Percentiles rank a stretch among this genome's conserved stretches.
Conservation (phyloP, 192 early-diverging fungal genomes). For the Allomyces macrogynus region DNA sequence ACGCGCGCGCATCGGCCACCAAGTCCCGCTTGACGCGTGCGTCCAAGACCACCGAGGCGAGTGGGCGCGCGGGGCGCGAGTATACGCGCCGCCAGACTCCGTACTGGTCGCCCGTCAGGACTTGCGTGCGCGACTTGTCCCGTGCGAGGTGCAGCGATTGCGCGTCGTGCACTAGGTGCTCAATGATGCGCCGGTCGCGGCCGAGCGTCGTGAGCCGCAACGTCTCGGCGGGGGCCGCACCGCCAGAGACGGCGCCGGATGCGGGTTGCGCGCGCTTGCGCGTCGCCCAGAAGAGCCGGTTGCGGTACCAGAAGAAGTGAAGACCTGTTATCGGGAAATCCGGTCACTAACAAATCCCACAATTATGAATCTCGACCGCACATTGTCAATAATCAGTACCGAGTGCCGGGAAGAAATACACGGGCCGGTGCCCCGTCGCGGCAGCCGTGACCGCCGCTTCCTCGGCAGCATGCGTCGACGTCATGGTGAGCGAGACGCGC, state of each 20-base stretch:
- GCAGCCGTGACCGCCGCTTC: conserved; percentile 4
- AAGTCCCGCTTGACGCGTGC: background rate
- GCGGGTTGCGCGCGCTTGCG: background rate
- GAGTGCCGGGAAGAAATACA: conserved; percentile 15
- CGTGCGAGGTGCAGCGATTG: conserved; percentile 9
- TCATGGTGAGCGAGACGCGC: conserved; percentile 5
- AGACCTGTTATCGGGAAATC: conserved; percentile 5
- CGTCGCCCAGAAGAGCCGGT: conserved; percentile 6
- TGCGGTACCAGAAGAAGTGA: conserved; percentile 10
- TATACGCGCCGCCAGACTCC: conserved; percentile 17
- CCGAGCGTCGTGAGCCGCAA: conserved; percentile 8
- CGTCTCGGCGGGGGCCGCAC: background rate
- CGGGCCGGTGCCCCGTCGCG: background rate
- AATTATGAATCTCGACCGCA: too few relatives aligned
- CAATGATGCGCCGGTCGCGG: conserved; percentile 7
- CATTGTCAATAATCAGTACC: background rate
- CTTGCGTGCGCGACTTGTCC: conserved; percentile 14
- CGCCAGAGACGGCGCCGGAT: background rate
- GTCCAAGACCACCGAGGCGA: conserved; percentile 7
- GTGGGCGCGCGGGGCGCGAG: conserved; percentile 9
- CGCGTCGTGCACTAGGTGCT: conserved; percentile 12
- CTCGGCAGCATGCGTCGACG: conserved; percentile 1
- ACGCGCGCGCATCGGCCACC: conserved; percentile 18
- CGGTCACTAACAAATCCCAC: background rate
- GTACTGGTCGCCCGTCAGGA: conserved; percentile 21